A percentile compares a stretch with the other conserved stretches of the same genome.
These are phyloP conservation scores for Candida neerlandica DNA, from an alignment of 1,139 yeast genomes.

Conservation along the genomic window DNA sequence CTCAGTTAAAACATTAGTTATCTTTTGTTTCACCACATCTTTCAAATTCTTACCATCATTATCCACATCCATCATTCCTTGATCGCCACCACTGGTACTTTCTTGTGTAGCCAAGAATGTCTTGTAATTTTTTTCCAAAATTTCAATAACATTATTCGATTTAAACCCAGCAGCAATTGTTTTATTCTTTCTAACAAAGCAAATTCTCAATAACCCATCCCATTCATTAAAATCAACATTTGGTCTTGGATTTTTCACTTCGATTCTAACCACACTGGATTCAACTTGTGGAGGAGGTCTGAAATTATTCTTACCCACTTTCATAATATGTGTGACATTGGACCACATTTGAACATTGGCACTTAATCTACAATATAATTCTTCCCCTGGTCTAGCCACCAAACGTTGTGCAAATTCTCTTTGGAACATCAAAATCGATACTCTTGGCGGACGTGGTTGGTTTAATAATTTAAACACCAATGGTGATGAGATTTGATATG, in stretches of 20 bases:
- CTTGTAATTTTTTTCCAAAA: slow-evolving; percentile 85
- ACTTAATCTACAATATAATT: slow-evolving; percentile 85
- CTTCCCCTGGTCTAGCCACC: slow-evolving; percentile 93
- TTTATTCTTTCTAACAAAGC: slow-evolving; percentile 90
- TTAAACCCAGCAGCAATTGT: slow-evolving; percentile 93
- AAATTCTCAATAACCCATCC: slow-evolving; percentile 92
- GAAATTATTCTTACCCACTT: slow-evolving; percentile 94
- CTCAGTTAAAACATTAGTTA: slow-evolving; percentile 67
- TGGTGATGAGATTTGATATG: slow-evolving; percentile 97
- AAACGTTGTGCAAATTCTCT: slow-evolving; percentile 93
- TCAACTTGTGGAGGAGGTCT: slow-evolving; percentile 99
- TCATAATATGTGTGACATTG: slow-evolving; percentile 96
- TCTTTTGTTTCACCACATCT: slow-evolving; percentile 56
- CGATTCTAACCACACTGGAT: slow-evolving; percentile 92
- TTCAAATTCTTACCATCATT: slow-evolving; percentile 39
- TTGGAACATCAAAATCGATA: slow-evolving; percentile 95
- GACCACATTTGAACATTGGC: slow-evolving; percentile 99
- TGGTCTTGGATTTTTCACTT: slow-evolving; percentile 89
- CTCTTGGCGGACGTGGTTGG: slow-evolving; percentile 93
- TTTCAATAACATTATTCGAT: slow-evolving; percentile 76
- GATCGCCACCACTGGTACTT: slow-evolving; percentile 49
- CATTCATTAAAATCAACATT: slow-evolving; percentile 90
- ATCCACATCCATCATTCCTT: slow-evolving; percentile 51
- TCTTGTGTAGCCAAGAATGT: slow-evolving; percentile 67
- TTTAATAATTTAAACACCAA: slow-evolving; percentile 88